Base-by-base conservation (phyloP, 169 alveolate genomes). In the Plasmodium billcollinsi region DNA sequence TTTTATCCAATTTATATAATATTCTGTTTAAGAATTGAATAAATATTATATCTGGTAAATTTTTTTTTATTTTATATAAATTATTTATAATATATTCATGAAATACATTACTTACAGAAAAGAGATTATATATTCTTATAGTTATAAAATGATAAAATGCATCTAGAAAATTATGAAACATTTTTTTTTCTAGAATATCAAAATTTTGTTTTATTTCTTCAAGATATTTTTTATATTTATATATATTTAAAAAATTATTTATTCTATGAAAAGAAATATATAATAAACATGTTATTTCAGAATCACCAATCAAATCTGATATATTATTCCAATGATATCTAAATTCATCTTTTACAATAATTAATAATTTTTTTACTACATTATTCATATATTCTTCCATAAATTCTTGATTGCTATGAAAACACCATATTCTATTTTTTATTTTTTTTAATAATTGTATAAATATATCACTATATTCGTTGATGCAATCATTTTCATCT, bases 121-220 rank as follows among this genome's bases (percentile, higher is more conserved):
- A 83, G 20, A 83, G 59, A 83, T 83, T 83, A 69, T 83, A 67
- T 21, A 83, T 83, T 56, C 91, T 26, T 20, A 83, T 83, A 69
- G 91, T 39, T 18, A 83, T 69, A 50, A 83, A 83, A 26, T 83
- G 91, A 47, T 83, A 67, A 70, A 83, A 83, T 14, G 91, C 91
- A 21, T 83, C 91, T 83, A 83, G 63, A 49, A 83, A 83, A 15
- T 83, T 83, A 69, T 29, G 20, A 21, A 83, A 47, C 91, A 83
- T 83, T 67, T 83, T 83, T 29, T 83, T 83, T 83, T 83, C 74
- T 73, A 83, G 50, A n/a, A 67, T 39, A 11, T 33, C 12, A 72
- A 69, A 83, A 63, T 73, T 83, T 15, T 67, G 43, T 39, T 69
- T 58, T 26, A 73, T 83, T 43, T 83, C 91, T 50, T 83, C 58